phyloP scores from a whole-genome alignment of 106 monocot species.

The Chionographis japonica region DNA sequence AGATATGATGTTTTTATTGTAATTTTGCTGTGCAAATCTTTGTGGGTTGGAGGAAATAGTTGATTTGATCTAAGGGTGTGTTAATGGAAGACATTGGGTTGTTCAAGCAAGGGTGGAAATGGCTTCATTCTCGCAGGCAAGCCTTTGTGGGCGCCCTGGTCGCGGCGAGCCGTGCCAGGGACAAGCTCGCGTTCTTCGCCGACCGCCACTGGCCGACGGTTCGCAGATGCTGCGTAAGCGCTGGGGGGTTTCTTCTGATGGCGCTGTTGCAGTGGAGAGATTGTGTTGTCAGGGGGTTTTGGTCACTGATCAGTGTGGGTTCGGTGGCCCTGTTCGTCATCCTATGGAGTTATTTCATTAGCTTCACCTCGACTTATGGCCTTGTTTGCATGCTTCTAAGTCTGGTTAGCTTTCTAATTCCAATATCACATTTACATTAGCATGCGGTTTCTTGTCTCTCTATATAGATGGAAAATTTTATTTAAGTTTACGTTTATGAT shows the following conservation, averaged over 20 bases:
- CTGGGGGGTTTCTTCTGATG: slow-evolving; percentile 36
- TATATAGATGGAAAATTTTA: no score
- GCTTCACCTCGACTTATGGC: slow-evolving; percentile 55
- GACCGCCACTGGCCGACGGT: slow-evolving; percentile 80
- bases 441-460: no score
- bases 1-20: no score
- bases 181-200: neutral
- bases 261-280: slow-evolving; percentile 58
- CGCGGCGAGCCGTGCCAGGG: no score
- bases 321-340: slow-evolving; percentile 60
- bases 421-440: neutral
- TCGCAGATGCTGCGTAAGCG: slow-evolving; percentile 24
- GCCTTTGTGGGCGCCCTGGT: no score
- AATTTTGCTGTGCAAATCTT: no score
- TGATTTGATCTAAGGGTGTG: no score
- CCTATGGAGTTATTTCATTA: slow-evolving; percentile 80
- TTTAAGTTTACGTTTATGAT: no score
- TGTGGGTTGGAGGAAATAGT: no score
- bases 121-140: no score
- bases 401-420: slow-evolving; percentile 50
- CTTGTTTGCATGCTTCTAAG: slow-evolving; percentile 55
- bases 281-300: slow-evolving; percentile 56
- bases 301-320: slow-evolving; percentile 51
- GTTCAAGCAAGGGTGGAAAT: no score
- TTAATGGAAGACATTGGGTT: no score